Percentiles rank a stretch among this genome's conserved stretches.
These are phyloP conservation scores for Suhomyces maxii DNA, from an alignment of 1,139 yeast species.

Conservation along the genomic window DNA sequence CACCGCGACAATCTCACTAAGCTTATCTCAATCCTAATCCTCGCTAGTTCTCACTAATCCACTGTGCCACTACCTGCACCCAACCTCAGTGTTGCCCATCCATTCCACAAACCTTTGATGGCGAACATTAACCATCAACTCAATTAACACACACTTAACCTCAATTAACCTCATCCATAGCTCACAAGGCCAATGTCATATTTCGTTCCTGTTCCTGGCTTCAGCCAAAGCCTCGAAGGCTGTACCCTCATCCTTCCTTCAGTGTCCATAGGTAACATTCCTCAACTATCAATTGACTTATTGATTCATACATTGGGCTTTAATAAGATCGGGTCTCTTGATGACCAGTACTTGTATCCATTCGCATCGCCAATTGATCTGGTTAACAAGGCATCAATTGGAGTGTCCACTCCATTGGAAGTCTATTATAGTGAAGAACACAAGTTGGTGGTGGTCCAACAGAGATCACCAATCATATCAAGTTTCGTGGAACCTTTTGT, in stretches of 20 bases:
- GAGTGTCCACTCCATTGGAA: constrained; percentile 63
- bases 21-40: too few species aligned
- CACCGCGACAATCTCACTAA: too few species aligned
- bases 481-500: constrained; percentile 57
- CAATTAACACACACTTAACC: not conserved
- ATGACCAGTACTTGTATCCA: constrained; percentile 68
- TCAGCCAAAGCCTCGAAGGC: constrained; percentile 46
- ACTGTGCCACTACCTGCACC: too few species aligned
- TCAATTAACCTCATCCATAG: not conserved
- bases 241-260: constrained; percentile 64
- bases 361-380: constrained; percentile 79
- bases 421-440: constrained; percentile 43
- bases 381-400: constrained; percentile 19
- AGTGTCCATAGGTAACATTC: constrained; percentile 85
- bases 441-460: constrained; percentile 64
- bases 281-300: constrained; percentile 78
- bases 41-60: too few species aligned
- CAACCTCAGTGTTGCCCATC: too few species aligned
- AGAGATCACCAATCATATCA: constrained; percentile 81
- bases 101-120: too few species aligned
- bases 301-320: constrained; percentile 63
- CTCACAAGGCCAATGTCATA: constrained; percentile 1
- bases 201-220: not conserved
- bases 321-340: constrained; percentile 52
- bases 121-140: not conserved